Evolutionary conservation across 192 early-diverging fungal genomes (phyloP).

Genomic region (Gryganskiella cystojenkinii): DNA sequence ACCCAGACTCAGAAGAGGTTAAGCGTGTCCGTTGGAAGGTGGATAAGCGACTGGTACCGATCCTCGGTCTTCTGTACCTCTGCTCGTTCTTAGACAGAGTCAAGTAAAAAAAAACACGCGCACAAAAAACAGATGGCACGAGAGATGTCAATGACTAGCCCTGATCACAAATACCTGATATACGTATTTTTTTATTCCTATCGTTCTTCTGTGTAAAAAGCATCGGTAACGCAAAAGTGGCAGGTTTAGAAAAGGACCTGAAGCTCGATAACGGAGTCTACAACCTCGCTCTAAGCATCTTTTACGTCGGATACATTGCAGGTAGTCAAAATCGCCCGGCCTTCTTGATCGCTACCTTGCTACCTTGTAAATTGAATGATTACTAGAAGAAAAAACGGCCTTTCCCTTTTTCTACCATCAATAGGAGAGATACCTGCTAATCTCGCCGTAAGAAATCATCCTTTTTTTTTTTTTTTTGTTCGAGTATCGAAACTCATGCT

Average conservation of each 20-base stretch:
- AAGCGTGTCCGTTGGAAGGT: slow-evolving; percentile 55
- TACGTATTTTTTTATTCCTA: no score
- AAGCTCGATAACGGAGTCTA: slow-evolving; percentile 51
- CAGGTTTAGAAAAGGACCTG: slow-evolving; percentile 52
- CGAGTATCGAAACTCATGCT: no score
- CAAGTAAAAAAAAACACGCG: slow-evolving; percentile 54
- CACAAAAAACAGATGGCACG: no score
- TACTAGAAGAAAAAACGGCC: no score
- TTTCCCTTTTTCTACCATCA: background rate
- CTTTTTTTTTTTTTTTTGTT: background rate
- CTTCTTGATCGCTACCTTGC: no score
- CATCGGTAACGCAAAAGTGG: background rate
- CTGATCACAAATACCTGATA: no score
- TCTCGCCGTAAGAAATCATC: background rate
- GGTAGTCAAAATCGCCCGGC: background rate
- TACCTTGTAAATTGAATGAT: no score
- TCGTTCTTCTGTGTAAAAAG: no score
- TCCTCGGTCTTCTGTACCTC: slow-evolving; percentile 68
- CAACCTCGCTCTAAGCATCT: slow-evolving; percentile 64
- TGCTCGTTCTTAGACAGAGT: slow-evolving; percentile 69
- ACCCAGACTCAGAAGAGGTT: slow-evolving; percentile 13
- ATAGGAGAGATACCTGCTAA: slow-evolving; percentile 13
- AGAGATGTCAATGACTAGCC: no score
- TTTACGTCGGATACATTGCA: slow-evolving; percentile 66
- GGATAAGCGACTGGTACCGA: slow-evolving; percentile 68